Base-by-base conservation (phyloP, 495 filamentous ascomycete genomes). In the Aspergillus ostianus region DNA sequence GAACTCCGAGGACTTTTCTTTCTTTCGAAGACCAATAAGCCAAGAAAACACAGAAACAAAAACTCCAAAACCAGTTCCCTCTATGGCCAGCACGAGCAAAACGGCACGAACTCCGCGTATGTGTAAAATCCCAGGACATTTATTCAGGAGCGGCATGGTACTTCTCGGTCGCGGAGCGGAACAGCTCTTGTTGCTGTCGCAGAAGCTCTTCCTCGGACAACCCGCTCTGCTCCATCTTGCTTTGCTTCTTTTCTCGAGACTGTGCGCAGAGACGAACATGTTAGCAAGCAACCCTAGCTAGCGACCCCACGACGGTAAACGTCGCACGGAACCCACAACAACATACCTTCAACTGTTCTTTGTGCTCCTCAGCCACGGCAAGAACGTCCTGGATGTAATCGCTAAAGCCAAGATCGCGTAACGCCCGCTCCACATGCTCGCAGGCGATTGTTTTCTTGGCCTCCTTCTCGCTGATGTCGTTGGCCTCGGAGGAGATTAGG, bases 371-470 rank as follows among this genome's bases (percentile, higher is more conserved):
- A 7, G 93, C 94, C 6, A 94, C 91, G 54, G 91, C 89, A 44
- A 94, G 73, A 3, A 98, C 90, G 52, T 91, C 89, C 9, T 85
- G 81, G 17, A 98, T 87, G 65, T 97, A 98, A 30, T 97, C 93
- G 17, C 84, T 80, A 68, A 97, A 98, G 0, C 93, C 94, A 17
- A 98, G 84, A 64, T 95, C 88, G 54, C 88, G 85, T 45, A 98
- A 79, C 4, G 95, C 95, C 67, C 91, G 91, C 65, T 93, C 92
- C 64, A 98, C 93, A 75, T 98, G 94, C 67, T 98, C 94, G 64
- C 89, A 92, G 0, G 92, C 93, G 56, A 98, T 98, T 0, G 94
- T 98, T 79, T 98, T 98, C 82, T 98, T 98, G 12, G 92, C 88
- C 62, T 98, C 94, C 67, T 93, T 96, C 74, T 98, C 94, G 17